Evolutionary conservation across 805 yeast genomes (phyloP).

Genomic region (Candida xiaguanensis): DNA sequence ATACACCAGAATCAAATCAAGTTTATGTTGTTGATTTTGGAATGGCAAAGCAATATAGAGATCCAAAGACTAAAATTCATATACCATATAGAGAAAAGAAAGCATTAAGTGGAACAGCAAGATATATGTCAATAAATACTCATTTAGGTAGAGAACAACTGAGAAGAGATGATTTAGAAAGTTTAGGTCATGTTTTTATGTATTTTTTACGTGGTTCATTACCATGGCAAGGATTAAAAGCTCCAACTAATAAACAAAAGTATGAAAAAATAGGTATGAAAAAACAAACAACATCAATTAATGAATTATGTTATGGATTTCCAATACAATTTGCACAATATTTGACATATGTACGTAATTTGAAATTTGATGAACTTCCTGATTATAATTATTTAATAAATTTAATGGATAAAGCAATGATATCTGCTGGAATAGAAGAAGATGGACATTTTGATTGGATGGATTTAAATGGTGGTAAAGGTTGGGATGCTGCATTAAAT

Average conservation of each 20-base stretch:
- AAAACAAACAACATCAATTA: slow-evolving; percentile 83
- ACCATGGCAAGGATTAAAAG: slow-evolving; percentile 99
- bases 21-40: slow-evolving; percentile 95
- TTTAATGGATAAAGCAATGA: slow-evolving; percentile 73
- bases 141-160: slow-evolving; percentile 96
- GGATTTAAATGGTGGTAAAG: slow-evolving; percentile 91
- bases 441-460: slow-evolving; percentile 98
- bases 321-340: slow-evolving; percentile 94
- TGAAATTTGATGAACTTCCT: slow-evolving; percentile 91
- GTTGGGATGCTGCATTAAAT: slow-evolving; percentile 89
- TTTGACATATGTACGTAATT: slow-evolving; percentile 79
- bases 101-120: slow-evolving; percentile 95
- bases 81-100: slow-evolving; percentile 96
- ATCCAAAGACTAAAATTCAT: slow-evolving; percentile 92
- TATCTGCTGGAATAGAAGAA: slow-evolving; percentile 60
- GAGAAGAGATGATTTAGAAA: slow-evolving; percentile 94
- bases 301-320: slow-evolving; percentile 80
- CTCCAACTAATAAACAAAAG: slow-evolving; percentile 96
- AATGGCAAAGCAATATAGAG: slow-evolving; percentile 97
- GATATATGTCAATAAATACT: slow-evolving; percentile 97
- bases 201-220: slow-evolving; percentile 90
- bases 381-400: slow-evolving; percentile 85
- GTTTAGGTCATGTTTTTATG: slow-evolving; percentile 94
- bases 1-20: slow-evolving; percentile 75
- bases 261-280: slow-evolving; percentile 97